Evolutionary conservation across 139 green algal species (phyloP), one percentile per base, ranked within the genome.

Genomic region (Tetratostichococcus sp.): DNA sequence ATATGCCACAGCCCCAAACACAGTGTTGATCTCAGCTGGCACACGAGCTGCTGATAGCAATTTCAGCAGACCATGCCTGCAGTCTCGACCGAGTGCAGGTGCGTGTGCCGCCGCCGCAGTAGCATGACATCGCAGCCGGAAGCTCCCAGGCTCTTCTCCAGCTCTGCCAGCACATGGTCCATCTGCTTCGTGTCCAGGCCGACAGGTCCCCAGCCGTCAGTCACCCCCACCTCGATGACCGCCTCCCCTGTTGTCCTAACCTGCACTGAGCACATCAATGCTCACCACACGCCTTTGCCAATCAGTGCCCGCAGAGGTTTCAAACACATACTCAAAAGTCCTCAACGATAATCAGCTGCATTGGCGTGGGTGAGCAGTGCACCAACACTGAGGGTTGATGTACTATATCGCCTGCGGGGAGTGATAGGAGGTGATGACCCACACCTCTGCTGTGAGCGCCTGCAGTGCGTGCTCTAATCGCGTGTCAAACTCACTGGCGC

Each of bases 211-310:
- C 88, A 94, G 57, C 90, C 86, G 35, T 71, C 50, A 0, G 86
- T 76, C 5, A 72, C 81, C 57, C 90, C 90, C 50, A 95, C 77
- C 75, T 92, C 80, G 8, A 93, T 75, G 58, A 93, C 42, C 35
- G 88, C 69, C 84, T 96, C 91, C 25, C 91, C 91, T 23, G 87
- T 74, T 16, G 77, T 81, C 58, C 69, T 39, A 30, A 96, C 82
- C 88, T 96, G 84, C 23, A 65, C 62, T 26, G 30, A n/a, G 23
- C 8, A n/a, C n/a, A n/a, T n/a, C n/a, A n/a, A n/a, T n/a, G n/a
- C n/a, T n/a, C n/a, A n/a, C n/a, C n/a, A n/a, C n/a, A n/a, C n/a
- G n/a, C n/a, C n/a, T n/a, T n/a, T n/a, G n/a, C n/a, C n/a, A n/a
- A n/a, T n/a, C n/a, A n/a, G n/a, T n/a, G n/a, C n/a, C n/a, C n/a